These are phyloP conservation scores for Fusarium sp. DNA, from an alignment of 2,329 filamentous ascomycete species.

Conservation along the genomic window DNA sequence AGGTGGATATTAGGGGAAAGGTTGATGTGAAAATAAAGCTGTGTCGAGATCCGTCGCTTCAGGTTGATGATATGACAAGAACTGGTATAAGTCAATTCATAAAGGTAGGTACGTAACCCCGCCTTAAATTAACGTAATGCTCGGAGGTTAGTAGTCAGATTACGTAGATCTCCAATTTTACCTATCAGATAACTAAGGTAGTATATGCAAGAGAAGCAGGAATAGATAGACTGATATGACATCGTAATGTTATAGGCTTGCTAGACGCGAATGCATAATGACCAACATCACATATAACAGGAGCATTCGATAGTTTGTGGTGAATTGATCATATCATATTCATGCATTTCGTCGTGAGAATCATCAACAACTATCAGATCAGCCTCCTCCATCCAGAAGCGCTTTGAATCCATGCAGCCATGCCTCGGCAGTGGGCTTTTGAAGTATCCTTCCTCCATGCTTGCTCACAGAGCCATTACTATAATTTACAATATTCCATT, in stretches of 20 bases:
- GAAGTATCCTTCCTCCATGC: slow-evolving; percentile 18
- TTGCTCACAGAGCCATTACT: slow-evolving; percentile 37
- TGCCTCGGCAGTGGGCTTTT: slow-evolving; percentile 14
- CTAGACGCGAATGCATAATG: background rate
- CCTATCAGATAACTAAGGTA: background rate
- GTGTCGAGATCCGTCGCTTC: background rate
- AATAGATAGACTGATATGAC: slow-evolving; percentile 5
- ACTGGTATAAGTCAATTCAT: background rate
- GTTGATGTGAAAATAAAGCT: background rate
- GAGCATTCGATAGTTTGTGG: slow-evolving; percentile 5
- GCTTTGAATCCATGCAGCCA: slow-evolving; percentile 16
- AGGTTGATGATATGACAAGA: background rate
- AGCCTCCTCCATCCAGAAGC: slow-evolving; percentile 26
- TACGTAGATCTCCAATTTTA: slow-evolving; percentile 17
- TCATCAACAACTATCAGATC: slow-evolving; percentile 47
- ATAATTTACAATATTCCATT: slow-evolving; percentile 45
- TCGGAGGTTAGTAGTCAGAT: background rate
- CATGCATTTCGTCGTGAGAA: slow-evolving; percentile 50
- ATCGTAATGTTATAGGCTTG: background rate
- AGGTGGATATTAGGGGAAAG: background rate
- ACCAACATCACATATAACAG: background rate
- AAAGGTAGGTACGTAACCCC: slow-evolving; percentile 8
- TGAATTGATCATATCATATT: slow-evolving; percentile 50
- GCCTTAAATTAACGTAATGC: slow-evolving; percentile 12
- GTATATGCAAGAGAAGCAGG: background rate